Percentiles rank a stretch among this genome's conserved stretches.
Conservation (phyloP, 108 stramenopile species). For the Pelagomonas calceolata region DNA sequence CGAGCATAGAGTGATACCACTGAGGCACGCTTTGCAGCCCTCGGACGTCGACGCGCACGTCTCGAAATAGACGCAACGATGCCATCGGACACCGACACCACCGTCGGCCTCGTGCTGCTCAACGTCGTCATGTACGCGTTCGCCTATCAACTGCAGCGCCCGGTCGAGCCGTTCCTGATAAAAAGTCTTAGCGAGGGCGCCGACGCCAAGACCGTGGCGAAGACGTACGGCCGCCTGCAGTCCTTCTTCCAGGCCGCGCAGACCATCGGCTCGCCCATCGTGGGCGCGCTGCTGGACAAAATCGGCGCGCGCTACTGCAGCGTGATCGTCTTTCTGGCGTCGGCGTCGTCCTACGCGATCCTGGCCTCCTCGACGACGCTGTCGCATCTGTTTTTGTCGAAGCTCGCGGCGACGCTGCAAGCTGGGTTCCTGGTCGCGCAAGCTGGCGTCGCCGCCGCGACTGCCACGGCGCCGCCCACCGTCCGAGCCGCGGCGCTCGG, state of each 20-base stretch:
- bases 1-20: too few relatives aligned
- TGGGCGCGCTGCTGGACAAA: conserved; percentile 52
- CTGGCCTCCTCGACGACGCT: conserved; percentile 43
- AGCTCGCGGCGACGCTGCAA: conserved; percentile 57
- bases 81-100: too few relatives aligned
- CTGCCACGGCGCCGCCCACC: conserved; percentile 20
- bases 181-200: conserved; percentile 26
- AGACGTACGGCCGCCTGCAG: conserved; percentile 54
- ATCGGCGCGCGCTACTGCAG: conserved; percentile 48
- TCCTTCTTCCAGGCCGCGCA: conserved; percentile 59
- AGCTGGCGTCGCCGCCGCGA: conserved; percentile 46
- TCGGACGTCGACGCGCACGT: too few relatives aligned
- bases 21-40: too few relatives aligned
- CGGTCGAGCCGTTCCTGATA: conserved; percentile 65
- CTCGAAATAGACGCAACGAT: too few relatives aligned
- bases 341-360: conserved; percentile 51
- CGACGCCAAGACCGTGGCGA: conserved; percentile 29
- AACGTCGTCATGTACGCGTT: conserved; percentile 62
- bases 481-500: conserved; percentile 54
- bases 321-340: conserved; percentile 46
- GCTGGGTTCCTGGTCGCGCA: conserved; percentile 66
- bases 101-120: conserved; percentile 7
- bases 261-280: conserved; percentile 54
- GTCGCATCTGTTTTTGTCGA: conserved; percentile 43
- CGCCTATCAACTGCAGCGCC: conserved; percentile 63